These are phyloP conservation scores for Ichthyophthirius multifiliis DNA, from an alignment of 169 alveolate species.

Conservation along the genomic window DNA sequence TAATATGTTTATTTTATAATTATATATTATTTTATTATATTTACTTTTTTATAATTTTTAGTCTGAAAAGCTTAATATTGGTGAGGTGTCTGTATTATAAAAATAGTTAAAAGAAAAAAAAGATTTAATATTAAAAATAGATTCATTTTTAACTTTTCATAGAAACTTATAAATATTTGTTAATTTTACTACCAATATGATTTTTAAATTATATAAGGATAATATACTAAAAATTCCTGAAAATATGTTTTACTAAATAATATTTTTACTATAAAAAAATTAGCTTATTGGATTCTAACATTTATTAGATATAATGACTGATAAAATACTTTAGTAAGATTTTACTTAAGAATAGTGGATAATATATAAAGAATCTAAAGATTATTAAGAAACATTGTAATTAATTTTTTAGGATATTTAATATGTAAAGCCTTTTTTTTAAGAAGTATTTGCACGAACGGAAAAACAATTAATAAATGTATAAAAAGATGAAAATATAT, in stretches of 20 bases:
- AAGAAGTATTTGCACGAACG: not conserved
- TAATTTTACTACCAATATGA: slow-evolving; percentile 20
- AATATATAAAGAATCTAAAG: slow-evolving; percentile 15
- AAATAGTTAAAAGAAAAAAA: not conserved
- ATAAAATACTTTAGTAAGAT: not conserved
- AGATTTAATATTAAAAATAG: slow-evolving; percentile 19
- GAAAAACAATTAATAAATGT: not conserved
- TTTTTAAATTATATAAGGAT: slow-evolving; percentile 15
- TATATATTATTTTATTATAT: no score
- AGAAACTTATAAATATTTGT: slow-evolving; percentile 41
- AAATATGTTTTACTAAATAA: slow-evolving; percentile 25
- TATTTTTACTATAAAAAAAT: slow-evolving; percentile 24
- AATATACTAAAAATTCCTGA: not conserved
- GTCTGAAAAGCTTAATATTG: not conserved
- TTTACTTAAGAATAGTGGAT: slow-evolving; percentile 15
- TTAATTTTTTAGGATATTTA: not conserved
- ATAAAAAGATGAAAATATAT: not conserved
- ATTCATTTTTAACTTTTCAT: slow-evolving; percentile 22
- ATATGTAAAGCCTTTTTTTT: slow-evolving; percentile 2
- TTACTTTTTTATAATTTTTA: no score
- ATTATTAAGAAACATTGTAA: slow-evolving; percentile 18
- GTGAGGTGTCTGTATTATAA: not conserved
- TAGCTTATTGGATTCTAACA: slow-evolving; percentile 28
- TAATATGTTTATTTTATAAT: no score
- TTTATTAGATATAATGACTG: slow-evolving; percentile 26